phyloP scores from a whole-genome alignment of 2,329 filamentous ascomycete genomes.

The Venturia effusa region DNA sequence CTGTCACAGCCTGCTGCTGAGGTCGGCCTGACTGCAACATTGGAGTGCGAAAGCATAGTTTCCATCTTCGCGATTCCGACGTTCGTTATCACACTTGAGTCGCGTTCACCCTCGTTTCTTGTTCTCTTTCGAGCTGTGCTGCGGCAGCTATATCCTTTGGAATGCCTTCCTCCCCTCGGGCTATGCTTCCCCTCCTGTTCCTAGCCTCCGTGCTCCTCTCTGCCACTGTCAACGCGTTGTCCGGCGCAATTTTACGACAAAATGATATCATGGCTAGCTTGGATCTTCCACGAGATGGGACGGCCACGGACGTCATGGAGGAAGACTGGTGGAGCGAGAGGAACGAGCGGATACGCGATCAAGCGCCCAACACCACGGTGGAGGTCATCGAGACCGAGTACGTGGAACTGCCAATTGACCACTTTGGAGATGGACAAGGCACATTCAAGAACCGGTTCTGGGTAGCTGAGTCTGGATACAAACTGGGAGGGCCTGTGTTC shows the following conservation, averaged over 20 bases:
- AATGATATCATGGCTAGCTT: constrained; percentile 10
- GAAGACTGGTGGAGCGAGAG: constrained; percentile 3
- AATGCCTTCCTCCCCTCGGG: background rate
- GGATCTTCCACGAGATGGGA: background rate
- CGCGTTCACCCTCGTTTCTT: background rate
- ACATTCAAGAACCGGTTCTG: constrained; percentile 28
- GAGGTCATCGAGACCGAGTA: constrained; percentile 21
- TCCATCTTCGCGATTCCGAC: background rate
- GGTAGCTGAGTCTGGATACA: constrained; percentile 24
- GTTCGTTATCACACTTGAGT: background rate
- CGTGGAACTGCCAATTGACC: constrained; percentile 25
- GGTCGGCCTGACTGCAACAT: background rate
- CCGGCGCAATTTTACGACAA: constrained; percentile 1
- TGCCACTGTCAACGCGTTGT: background rate
- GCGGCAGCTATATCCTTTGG: background rate
- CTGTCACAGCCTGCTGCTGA: background rate
- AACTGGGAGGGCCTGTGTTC: constrained; percentile 27
- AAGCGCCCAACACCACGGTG: background rate
- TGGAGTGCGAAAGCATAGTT: background rate
- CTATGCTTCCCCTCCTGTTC: background rate
- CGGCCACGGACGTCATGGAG: constrained; percentile 1
- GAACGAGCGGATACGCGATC: background rate
- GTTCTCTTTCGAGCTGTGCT: background rate
- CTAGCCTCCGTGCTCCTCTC: background rate
- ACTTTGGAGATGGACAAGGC: constrained; percentile 22